phyloP scores from a whole-genome alignment of 83 land plant species.

The Picea engelmannii region DNA sequence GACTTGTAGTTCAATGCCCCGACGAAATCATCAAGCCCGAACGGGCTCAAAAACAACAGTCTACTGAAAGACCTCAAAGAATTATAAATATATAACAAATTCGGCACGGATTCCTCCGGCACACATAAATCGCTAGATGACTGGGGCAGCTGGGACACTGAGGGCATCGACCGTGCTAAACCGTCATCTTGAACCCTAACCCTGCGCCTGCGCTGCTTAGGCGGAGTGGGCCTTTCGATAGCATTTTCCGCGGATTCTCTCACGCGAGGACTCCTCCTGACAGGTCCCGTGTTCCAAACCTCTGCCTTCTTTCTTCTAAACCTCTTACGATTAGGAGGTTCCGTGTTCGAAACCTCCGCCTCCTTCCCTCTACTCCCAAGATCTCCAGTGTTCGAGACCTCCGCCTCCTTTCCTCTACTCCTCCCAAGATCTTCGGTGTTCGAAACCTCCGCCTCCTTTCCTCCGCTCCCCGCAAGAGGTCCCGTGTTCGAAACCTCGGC shows the following conservation, averaged over 20 bases:
- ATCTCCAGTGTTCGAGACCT: too few species aligned
- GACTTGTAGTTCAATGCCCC: slow-evolving; percentile 46
- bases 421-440: too few species aligned
- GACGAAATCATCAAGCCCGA: slow-evolving; percentile 65
- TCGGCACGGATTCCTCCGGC: slow-evolving; percentile 43
- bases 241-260: slow-evolving; percentile 4
- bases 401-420: too few species aligned
- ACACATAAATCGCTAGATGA: slow-evolving; percentile 57
- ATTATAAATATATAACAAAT: slow-evolving; percentile 65
- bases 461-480: too few species aligned
- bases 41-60: slow-evolving; percentile 68
- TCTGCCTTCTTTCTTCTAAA: too few species aligned
- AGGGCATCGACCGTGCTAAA: slow-evolving; percentile 9
- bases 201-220: slow-evolving; percentile 5
- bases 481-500: too few species aligned
- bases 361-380: too few species aligned
- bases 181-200: neutral
- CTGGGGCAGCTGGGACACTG: slow-evolving; percentile 50
- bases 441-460: too few species aligned
- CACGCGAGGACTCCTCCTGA: slow-evolving; percentile 58
- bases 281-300: neutral
- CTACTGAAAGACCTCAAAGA: slow-evolving; percentile 70
- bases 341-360: too few species aligned
- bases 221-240: neutral
- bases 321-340: too few species aligned